These are phyloP conservation scores for Puccinia horiana DNA, from an alignment of 1,284 basidiomycete species.

Conservation along the genomic window DNA sequence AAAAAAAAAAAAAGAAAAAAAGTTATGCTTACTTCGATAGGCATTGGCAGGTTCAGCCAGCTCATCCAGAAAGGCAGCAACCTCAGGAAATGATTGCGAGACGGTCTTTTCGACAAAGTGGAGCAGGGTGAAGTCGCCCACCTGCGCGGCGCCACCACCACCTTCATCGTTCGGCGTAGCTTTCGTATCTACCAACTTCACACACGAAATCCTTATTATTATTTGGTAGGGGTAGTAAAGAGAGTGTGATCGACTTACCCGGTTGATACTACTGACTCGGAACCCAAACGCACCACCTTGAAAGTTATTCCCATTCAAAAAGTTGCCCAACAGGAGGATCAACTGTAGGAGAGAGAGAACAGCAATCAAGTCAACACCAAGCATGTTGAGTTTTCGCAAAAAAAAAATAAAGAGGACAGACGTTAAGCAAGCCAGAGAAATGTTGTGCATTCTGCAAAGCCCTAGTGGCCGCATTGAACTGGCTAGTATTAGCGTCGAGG, in stretches of 20 bases:
- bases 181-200: slow-evolving; percentile 94
- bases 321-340: slow-evolving; percentile 93
- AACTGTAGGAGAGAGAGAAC: slow-evolving; percentile 63
- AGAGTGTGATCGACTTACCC: slow-evolving; percentile 62
- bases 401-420: slow-evolving; percentile 59
- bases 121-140: slow-evolving; percentile 85
- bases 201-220: not conserved
- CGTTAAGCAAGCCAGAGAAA: slow-evolving; percentile 83
- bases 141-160: slow-evolving; percentile 54
- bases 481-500: slow-evolving; percentile 70
- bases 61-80: slow-evolving; percentile 86
- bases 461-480: slow-evolving; percentile 76
- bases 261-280: slow-evolving; percentile 95
- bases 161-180: slow-evolving; percentile 61
- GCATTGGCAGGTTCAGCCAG: slow-evolving; percentile 85
- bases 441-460: slow-evolving; percentile 73
- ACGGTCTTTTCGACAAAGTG: slow-evolving; percentile 93
- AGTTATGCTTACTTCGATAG: slow-evolving; percentile 72
- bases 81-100: slow-evolving; percentile 79
- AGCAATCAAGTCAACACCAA: not conserved
- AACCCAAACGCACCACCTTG: slow-evolving; percentile 98
- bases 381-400: not conserved
- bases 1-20: not conserved
- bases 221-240: not conserved
- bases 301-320: slow-evolving; percentile 93